Evolutionary conservation across 768 basidiomycete genomes (phyloP).

Genomic region (Agaricus blazei): DNA sequence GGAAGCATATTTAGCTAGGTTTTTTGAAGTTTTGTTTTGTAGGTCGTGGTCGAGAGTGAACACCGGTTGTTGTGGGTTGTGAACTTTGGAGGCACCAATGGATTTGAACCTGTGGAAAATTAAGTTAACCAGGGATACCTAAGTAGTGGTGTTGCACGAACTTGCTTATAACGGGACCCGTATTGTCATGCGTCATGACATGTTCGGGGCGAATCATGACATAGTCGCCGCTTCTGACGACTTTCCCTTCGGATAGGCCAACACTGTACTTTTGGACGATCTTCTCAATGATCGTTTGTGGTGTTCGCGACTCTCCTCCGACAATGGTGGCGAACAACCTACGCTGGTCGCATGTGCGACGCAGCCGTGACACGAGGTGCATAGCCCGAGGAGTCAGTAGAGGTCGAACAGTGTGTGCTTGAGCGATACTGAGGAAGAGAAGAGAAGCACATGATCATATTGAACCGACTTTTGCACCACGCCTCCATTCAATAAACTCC

Average conservation of each 20-base stretch:
- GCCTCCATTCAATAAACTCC: no score
- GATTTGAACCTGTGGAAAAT: constrained; percentile 73
- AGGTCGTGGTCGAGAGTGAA: constrained; percentile 99
- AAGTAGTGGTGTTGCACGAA: constrained; percentile 31
- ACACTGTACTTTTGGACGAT: constrained; percentile 97
- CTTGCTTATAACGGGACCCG: constrained; percentile 98
- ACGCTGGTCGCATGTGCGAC: constrained; percentile 4
- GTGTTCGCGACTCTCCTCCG: constrained; percentile 22
- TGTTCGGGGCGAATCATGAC: constrained; percentile 98
- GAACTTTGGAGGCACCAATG: constrained; percentile 83
- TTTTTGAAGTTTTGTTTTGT: constrained; percentile 89
- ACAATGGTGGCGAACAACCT: constrained; percentile 23
- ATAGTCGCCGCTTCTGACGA: constrained; percentile 94
- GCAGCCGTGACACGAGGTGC: not conserved
- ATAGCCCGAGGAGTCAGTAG: not conserved
- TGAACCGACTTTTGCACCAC: no score
- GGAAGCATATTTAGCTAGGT: constrained; percentile 84
- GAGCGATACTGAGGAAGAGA: not conserved
- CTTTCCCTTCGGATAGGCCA: constrained; percentile 73
- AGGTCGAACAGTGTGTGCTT: no score
- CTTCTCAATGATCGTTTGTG: constrained; percentile 95
- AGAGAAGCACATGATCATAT: not conserved
- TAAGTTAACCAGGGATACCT: not conserved
- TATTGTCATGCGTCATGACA: constrained; percentile 99
- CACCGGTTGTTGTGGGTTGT: constrained; percentile 79